Evolutionary conservation across 345 rosid genomes (phyloP), one percentile per base, ranked within the genome.

Genomic region (Populus davidiana): DNA sequence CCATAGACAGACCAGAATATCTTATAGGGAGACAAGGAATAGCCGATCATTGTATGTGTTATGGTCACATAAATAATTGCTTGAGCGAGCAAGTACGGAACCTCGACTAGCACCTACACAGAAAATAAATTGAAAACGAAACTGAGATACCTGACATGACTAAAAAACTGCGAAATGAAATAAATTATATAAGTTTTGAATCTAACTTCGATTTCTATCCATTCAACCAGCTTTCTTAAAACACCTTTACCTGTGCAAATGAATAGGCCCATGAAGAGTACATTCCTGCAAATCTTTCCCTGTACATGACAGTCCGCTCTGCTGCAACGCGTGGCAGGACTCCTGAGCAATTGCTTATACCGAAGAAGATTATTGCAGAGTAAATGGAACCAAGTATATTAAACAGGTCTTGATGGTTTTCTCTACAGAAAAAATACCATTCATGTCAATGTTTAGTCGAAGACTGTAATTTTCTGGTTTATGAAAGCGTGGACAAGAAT

Each of bases 21-120:
- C 71, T 84, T 84, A 11, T 59, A 62, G 8, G 70, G 70, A 2
- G 78, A 44, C 80, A 56, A 76, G 13, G 83, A 81, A n/a, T 86
- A 85, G 50, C 96, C 98, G 0, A 92, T 83, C 97, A 91, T 92
- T 0, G 96, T 92, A 83, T 94, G 91, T 16, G 90, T 64, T 71
- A 87, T 70, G 56, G 79, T 77, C 73, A 84, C 82, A 59, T 80
- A 91, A 33, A 78, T 77, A 25, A 82, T 72, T 31, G 89, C 79
- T 68, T 88, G 91, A 41, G 79, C 63, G 23, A 91, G 66, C 39
- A 88, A 25, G 77, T 92, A 94, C 5, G 97, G 98, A 49, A 91
- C 33, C 93, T 92, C 98, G 2, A 91, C 81, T 27, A 84, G 76
- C 76, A 94, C 93, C 95, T 91, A 78, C 74, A 61, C 65, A 12